Evolutionary conservation across 306 rosid genomes (phyloP), one percentile per base, ranked within the genome.

Genomic region (Inga laurina): DNA sequence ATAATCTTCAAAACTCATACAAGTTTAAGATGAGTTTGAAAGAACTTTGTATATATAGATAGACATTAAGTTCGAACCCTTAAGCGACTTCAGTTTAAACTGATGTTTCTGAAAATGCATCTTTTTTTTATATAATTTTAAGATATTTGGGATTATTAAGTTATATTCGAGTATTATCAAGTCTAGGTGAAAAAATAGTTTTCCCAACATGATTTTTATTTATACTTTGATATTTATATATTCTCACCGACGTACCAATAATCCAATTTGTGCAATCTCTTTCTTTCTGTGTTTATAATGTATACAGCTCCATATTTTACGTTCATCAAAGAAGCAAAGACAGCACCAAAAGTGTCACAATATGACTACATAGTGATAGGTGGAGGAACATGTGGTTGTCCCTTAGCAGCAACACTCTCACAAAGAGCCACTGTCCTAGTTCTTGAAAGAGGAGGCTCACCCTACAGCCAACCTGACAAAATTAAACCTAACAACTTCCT

Each of bases 391-490:
- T 27, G 39, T 30, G 70, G 70, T 34, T 64, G 70, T 64, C 70
- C 70, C 41, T 64, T 64, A 30, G 70, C 70, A 27, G 70, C 70
- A 64, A 64, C 41, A 64, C 70, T 64, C 8, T 64, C 70, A 64
- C 70, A 64, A 30, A 18, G 18, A 30, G 70, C 70, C 21, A 64
- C 0, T 13, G 70, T 64, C 19, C 14, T 59, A 3, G 30, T 59
- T 10, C 66, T 59, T 59, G 66, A 59, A 59, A 13, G 34, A 59
- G 66, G 70, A 64, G 70, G 70, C 41, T 64, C 70, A 64, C 70
- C 70, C 19, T 64, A 64, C 70, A 5, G 18, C 6, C 7, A 64
- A 3, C 70, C 70, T 10, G 70, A 30, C 0, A 64, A 64, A 64
- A 30, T 64, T 14, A 64, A 14, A 21, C 41, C 30, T 9, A 27